Conservation (phyloP, 495 filamentous ascomycete genomes). For the Coniosporium apollinis region DNA sequence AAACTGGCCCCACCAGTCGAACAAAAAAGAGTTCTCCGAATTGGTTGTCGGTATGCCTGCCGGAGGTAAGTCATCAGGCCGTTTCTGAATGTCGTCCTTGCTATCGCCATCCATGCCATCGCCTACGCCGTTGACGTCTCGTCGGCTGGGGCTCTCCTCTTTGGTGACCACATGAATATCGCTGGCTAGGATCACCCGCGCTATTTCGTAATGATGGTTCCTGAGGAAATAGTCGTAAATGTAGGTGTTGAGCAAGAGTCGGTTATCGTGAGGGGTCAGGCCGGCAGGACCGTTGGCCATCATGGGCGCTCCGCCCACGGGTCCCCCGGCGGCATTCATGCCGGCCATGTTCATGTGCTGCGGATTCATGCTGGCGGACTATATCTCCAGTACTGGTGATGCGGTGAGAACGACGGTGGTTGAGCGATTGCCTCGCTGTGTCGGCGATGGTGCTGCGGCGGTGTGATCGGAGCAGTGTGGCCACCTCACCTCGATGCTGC, state of each 20-base stretch:
- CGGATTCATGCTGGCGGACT: constrained; percentile 13
- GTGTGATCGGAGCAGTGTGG: too few relatives aligned
- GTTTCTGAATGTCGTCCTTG: constrained; percentile 62
- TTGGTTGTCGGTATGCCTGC: constrained; percentile 47
- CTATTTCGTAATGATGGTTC: constrained; percentile 63
- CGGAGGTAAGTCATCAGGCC: constrained; percentile 61
- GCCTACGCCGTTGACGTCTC: constrained; percentile 50
- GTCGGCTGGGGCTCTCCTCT: constrained; percentile 13
- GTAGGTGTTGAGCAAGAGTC: constrained; percentile 58
- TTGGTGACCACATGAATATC: constrained; percentile 8
- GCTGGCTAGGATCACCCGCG: constrained; percentile 39
- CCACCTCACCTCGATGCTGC: too few relatives aligned
- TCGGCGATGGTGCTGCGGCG: too few relatives aligned
- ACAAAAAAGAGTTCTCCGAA: constrained; percentile 60
- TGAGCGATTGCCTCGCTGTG: too few relatives aligned
- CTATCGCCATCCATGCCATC: constrained; percentile 68
- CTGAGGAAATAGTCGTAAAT: constrained; percentile 95
- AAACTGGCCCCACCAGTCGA: constrained; percentile 92
- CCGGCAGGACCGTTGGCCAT: constrained; percentile 1
- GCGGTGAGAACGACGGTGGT: too few relatives aligned
- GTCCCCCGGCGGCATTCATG: constrained; percentile 11
- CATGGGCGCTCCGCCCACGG: constrained; percentile 8
- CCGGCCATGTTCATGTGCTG: constrained; percentile 13
- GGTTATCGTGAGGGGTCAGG: constrained; percentile 1
- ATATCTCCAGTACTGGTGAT: too few relatives aligned